phyloP scores from a whole-genome alignment of 2,329 filamentous ascomycete species.

The Helotiales sp. region DNA sequence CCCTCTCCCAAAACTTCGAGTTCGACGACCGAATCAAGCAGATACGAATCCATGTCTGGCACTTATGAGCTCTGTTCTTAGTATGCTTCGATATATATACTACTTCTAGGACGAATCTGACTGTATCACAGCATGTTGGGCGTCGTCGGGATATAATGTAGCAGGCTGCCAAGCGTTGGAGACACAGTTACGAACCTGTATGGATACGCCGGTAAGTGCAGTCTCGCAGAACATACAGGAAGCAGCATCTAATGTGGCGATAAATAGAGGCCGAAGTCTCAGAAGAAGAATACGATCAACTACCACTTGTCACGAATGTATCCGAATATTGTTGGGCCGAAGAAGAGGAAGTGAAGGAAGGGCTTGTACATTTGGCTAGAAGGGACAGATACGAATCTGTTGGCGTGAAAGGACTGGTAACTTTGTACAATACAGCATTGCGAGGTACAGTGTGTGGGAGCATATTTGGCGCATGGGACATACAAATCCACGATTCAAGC shows the following conservation, averaged over 20 bases:
- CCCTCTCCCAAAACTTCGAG: conserved; percentile 61
- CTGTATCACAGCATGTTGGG: conserved; percentile 70
- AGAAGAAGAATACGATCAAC: conserved; percentile 81
- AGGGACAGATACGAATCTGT: not conserved
- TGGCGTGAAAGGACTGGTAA: not conserved
- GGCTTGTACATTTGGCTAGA: not conserved
- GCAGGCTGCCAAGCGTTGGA: conserved; percentile 60
- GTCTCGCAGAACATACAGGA: not conserved
- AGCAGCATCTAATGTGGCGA: not conserved
- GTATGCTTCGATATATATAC: conserved; percentile 44
- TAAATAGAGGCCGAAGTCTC: conserved; percentile 52
- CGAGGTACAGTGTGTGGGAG: not conserved
- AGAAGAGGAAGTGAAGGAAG: conserved; percentile 56
- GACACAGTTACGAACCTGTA: conserved; percentile 63
- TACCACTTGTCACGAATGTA: conserved; percentile 82
- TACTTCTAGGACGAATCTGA: not conserved
- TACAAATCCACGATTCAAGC: not conserved
- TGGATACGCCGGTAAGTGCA: conserved; percentile 73
- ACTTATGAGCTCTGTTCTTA: conserved; percentile 66
- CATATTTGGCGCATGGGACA: conserved; percentile 3
- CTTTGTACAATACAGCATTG: conserved; percentile 17
- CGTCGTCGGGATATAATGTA: conserved; percentile 70
- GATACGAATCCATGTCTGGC: conserved; percentile 64
- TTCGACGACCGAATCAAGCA: conserved; percentile 62
- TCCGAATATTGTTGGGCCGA: conserved; percentile 68